These are phyloP conservation scores for Trypanosoma lewisi DNA, from an alignment of 208 protist species.

Conservation along the genomic window DNA sequence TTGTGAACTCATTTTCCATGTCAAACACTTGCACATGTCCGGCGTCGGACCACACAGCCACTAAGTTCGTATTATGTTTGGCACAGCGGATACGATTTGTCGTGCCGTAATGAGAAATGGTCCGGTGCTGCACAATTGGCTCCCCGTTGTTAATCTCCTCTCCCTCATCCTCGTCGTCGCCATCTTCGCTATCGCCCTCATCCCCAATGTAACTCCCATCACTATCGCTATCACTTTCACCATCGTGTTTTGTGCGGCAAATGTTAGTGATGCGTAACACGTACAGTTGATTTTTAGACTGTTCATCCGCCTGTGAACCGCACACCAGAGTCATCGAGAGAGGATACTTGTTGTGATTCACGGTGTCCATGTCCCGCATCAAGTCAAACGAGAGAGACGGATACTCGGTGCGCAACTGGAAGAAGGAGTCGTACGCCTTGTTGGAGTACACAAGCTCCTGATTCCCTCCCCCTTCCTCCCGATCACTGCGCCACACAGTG, in stretches of 20 bases:
- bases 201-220: conserved; percentile 87
- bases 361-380: conserved; percentile 55
- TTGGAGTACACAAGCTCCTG: conserved; percentile 77
- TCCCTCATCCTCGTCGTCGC: conserved; percentile 74
- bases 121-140: conserved; percentile 80
- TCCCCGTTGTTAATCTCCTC: conserved; percentile 86
- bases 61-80: conserved; percentile 83
- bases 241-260: conserved; percentile 92
- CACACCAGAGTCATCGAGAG: conserved; percentile 91
- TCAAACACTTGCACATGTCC: conserved; percentile 95
- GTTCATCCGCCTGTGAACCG: conserved; percentile 94
- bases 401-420: conserved; percentile 88
- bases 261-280: conserved; percentile 93
- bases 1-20: conserved; percentile 64
- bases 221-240: conserved; percentile 87
- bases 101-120: conserved; percentile 80
- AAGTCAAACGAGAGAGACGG: conserved; percentile 89
- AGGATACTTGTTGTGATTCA: conserved; percentile 81
- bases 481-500: conserved; percentile 49
- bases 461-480: conserved; percentile 19
- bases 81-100: conserved; percentile 92
- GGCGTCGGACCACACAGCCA: conserved; percentile 94
- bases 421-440: conserved; percentile 90
- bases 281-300: conserved; percentile 92
- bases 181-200: conserved; percentile 59